Base-by-base conservation (phyloP, 257 asterid species). In the Solanum bukasovii region DNA sequence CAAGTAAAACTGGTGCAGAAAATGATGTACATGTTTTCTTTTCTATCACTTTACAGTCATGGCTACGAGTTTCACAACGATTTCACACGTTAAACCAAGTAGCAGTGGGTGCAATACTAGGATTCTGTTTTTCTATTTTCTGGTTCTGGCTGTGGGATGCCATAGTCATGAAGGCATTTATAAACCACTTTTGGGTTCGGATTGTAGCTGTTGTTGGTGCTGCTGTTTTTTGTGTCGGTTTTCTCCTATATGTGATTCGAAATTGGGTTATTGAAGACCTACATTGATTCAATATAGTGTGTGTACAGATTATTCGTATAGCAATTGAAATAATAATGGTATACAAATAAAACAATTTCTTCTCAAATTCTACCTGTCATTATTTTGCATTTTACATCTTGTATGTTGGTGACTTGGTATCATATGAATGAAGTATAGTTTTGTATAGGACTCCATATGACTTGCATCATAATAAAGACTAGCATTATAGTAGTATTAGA, bases 31-130 rank as follows among this genome's bases (percentile, higher is more conserved):
- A 85, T 16, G 27, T 44, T 68, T 87, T 49, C 4, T 49, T 4
- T 20, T 13, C 63, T 56, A 20, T 84, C 61, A 56, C 29, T 85
- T 33, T 86, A 91, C 96, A 94, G 98, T 90, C 98, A n/a, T 96
- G 98, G 99, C 96, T 95, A 72, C 93, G 99, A 78, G 92, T 95
- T 87, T 92, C 94, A 13, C 98, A 95, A 81, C 90, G 89, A 23
- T 91, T 93, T 83, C 98, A 95, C 84, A 94, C 98, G 8, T 77
- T 89, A 87, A 92, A 92, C 90, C 99, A 95, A 91, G 97, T 96
- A 20, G 70, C 87, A 3, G 98, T 93, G 49, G 99, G 98, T 90
- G 95, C 96, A 20, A 40, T 91, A 61, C 6, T 94, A 16, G 98
- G 98, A 68, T 90, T 89, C 37, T 2, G 88, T 37, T 93, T 96